Evolutionary conservation across 257 asterid genomes (phyloP), one percentile per base, ranked within the genome.

Genomic region (Eucommia ulmoides): DNA sequence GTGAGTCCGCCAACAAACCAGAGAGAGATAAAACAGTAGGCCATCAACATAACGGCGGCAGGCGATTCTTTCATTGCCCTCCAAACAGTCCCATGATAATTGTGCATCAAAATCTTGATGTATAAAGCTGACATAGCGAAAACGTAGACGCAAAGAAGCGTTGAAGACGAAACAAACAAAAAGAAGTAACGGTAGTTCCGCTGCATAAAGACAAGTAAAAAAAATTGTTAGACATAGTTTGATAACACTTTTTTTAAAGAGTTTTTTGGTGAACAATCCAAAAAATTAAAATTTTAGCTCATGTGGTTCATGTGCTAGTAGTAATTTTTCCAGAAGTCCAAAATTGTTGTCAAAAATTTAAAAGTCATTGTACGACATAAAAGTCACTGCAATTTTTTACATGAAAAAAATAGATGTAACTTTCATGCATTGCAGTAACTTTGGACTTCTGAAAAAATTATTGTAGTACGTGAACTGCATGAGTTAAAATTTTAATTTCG

Each of bases 1-100:
- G 99, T 80, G 60, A 91, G 94, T 23, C 99, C 99, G 55, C 99
- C 99, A 61, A 91, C 97, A 69, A 91, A 91, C 99, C 99, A 91
- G 51, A 91, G 72, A 67, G 97, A 78, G 62, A 87, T 79, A 61
- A 91, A 91, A 71, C 99, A 74, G 60, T 79, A 91, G 21, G 58
- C 82, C 99, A 86, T 83, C 53, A 91, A 65, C 76, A 83, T 41
- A 22, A 81, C 87, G 0, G 95, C 81, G 24, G 95, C 95, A 53
- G 99, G 99, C 62, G 97, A 91, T 66, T 81, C 85, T 72, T 72
- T 86, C 93, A 91, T 77, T 56, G 99, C 99, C 74, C 69, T 73
- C 95, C 93, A 86, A 20, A 91, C 95, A 24, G 99, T 83, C 54
- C 95, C 59, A 2, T 75, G 83, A 62, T 80, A 50, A 61, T 81